phyloP scores from a whole-genome alignment of 1,139 yeast species.

The Pichia inconspicua region DNA sequence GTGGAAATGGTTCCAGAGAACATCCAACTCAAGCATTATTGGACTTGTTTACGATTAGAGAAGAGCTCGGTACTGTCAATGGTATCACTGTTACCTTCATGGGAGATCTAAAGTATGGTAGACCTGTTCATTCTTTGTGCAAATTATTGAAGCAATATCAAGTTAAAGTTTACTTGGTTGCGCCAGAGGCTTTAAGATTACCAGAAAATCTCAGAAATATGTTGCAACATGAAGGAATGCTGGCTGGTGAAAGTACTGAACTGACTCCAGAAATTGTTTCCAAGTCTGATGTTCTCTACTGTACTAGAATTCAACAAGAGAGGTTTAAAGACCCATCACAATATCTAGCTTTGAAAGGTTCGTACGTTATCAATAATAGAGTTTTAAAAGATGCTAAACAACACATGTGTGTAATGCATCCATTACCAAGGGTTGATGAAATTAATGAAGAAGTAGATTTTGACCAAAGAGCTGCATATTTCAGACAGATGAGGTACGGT shows the following conservation, averaged over 20 bases:
- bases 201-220: constrained; percentile 67
- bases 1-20: constrained; percentile 96
- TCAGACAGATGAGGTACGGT: constrained; percentile 99
- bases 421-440: constrained; percentile 94
- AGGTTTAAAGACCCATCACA: constrained; percentile 71
- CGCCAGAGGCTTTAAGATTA: constrained; percentile 80
- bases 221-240: constrained; percentile 59
- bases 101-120: constrained; percentile 97
- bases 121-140: constrained; percentile 97
- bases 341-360: constrained; percentile 84
- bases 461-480: constrained; percentile 98
- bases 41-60: constrained; percentile 96
- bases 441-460: constrained; percentile 97
- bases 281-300: constrained; percentile 88
- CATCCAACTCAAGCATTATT: constrained; percentile 98
- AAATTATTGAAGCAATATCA: constrained; percentile 86
- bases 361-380: constrained; percentile 87
- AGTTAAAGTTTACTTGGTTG: constrained; percentile 84
- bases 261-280: constrained; percentile 80
- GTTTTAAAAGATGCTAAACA: constrained; percentile 88
- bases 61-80: constrained; percentile 96
- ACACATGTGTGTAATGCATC: constrained; percentile 99
- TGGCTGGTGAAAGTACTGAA: constrained; percentile 62
- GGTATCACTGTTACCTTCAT: constrained; percentile 96
- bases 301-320: constrained; percentile 98